Base-by-base conservation (phyloP, 2,329 filamentous ascomycete species). In the Sporothrix humicola region DNA sequence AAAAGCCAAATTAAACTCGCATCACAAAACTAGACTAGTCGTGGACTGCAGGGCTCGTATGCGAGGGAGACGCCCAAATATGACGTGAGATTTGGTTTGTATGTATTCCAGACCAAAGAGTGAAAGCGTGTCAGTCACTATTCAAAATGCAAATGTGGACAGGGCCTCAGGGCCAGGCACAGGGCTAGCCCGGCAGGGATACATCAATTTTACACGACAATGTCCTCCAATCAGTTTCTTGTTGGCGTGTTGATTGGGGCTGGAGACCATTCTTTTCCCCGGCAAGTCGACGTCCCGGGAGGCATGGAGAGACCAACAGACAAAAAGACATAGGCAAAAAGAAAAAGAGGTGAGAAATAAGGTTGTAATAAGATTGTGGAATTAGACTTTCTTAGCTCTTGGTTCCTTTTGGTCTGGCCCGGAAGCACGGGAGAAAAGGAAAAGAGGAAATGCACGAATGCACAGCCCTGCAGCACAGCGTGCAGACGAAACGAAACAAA, bases 401-500 rank as follows among this genome's bases (percentile, higher is more conserved):
- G 3, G 2, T 8, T n/a, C 3, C 3, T 48, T 23, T 23, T n/a
- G 42, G 42, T 26, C 42, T 26, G 20, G 12, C 61, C 61, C 42
- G 31, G 31, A 37, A 65, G 46, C 61, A 20, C n/a, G 7, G 2
- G 9, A 17, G 17, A 10, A 3, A n/a, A 31, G 59, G 13, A 31
- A 31, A 10, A 42, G 23, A 9, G 52, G n/a, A 8, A 3, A 17
- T 56, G 52, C 52, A 56, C 52, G 52, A n/a, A 44, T 65, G 61
- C 61, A 66, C 61, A 15, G 61, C 61, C 61, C 61, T 63, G 42
- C 42, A 48, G 58, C 58, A 42, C n/a, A n/a, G 17, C 13, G 54
- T 65, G 61, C 61, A 66, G 20, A 66, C 42, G 61, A 66, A 66
- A 48, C 42, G 42, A 66, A 66, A 66, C 20, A 20, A 46, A 63